A percentile compares a stretch with the other conserved stretches of the same genome.
These are phyloP conservation scores for Microcera coccophila DNA, from an alignment of 2,329 filamentous ascomycete species.

Conservation along the genomic window DNA sequence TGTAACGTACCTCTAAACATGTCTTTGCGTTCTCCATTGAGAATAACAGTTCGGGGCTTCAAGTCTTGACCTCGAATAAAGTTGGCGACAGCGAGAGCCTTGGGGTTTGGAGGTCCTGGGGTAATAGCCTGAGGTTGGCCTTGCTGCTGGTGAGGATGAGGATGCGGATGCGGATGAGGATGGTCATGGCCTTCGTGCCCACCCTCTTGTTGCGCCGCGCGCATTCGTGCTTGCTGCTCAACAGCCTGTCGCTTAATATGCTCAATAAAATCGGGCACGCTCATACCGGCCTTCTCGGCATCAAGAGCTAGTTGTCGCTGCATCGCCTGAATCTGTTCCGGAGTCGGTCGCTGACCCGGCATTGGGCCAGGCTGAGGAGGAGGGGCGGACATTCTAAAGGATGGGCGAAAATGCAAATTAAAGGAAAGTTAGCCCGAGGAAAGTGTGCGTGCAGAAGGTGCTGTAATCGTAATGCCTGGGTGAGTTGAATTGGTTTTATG, in stretches of 20 bases:
- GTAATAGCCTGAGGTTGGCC: conserved; percentile 63
- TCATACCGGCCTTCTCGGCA: conserved; percentile 79
- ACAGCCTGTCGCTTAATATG: conserved; percentile 57
- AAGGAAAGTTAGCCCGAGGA: conserved; percentile 10
- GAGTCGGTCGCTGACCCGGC: conserved; percentile 57
- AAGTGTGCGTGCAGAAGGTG: conserved; percentile 7
- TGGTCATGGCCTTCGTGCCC: conserved; percentile 29
- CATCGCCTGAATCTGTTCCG: conserved; percentile 81
- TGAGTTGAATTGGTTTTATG: conserved; percentile 8
- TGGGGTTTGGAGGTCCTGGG: conserved; percentile 80
- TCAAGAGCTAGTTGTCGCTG: conserved; percentile 78
- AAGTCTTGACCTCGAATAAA: conserved; percentile 81
- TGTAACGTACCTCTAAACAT: conserved; percentile 79
- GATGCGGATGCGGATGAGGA: conserved; percentile 32
- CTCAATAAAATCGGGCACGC: conserved; percentile 78
- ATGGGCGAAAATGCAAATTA: conserved; percentile 10
- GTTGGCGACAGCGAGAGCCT: conserved; percentile 82
- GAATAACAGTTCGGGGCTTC: conserved; percentile 85
- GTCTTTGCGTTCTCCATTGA: conserved; percentile 94
- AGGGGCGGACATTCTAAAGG: conserved; percentile 12
- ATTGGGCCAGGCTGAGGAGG: conserved; percentile 32
- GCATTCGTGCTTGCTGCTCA: conserved; percentile 49
- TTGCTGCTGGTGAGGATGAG: conserved; percentile 34
- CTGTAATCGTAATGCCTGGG: conserved; percentile 8
- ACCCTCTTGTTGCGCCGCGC: conserved; percentile 42